Conservation (phyloP, 2,329 filamentous ascomycete genomes). For the Verticillium zaregamsianum region DNA sequence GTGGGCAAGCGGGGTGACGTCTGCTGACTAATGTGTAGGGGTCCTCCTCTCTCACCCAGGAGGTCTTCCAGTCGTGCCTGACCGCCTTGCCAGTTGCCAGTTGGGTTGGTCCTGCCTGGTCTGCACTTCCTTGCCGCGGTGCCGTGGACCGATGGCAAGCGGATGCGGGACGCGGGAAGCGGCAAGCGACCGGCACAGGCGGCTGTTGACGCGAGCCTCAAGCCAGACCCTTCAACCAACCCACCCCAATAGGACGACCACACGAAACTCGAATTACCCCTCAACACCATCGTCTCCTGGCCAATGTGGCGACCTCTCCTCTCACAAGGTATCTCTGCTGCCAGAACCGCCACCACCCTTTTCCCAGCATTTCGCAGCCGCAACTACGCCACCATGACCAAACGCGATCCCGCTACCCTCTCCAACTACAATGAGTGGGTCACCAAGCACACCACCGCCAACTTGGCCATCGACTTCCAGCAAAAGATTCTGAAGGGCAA, state of each 20-base stretch:
- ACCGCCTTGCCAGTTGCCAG: not conserved
- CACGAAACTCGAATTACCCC: not conserved
- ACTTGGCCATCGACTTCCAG: conserved; percentile 80
- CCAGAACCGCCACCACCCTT: conserved; percentile 8
- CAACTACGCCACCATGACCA: conserved; percentile 23
- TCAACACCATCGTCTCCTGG: not conserved
- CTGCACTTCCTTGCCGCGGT: not conserved
- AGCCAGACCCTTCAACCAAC: not conserved
- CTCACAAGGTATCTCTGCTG: conserved; percentile 8
- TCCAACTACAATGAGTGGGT: conserved; percentile 89
- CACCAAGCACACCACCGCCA: conserved; percentile 77
- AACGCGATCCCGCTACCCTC: conserved; percentile 82
- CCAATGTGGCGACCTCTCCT: conserved; percentile 12
- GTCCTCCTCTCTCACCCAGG: no score
- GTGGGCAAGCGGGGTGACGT: not conserved
- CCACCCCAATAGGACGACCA: not conserved
- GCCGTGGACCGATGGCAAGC: not conserved
- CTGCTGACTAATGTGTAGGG: not conserved
- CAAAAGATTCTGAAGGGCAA: conserved; percentile 72
- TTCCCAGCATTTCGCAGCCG: not conserved
- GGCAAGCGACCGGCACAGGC: not conserved
- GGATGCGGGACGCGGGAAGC: not conserved
- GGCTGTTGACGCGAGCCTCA: not conserved
- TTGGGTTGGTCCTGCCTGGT: no score
- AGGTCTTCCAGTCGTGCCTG: not conserved